These are phyloP conservation scores for Lecanosticta acicola DNA, from an alignment of 2,329 filamentous ascomycete species.

Conservation along the genomic window DNA sequence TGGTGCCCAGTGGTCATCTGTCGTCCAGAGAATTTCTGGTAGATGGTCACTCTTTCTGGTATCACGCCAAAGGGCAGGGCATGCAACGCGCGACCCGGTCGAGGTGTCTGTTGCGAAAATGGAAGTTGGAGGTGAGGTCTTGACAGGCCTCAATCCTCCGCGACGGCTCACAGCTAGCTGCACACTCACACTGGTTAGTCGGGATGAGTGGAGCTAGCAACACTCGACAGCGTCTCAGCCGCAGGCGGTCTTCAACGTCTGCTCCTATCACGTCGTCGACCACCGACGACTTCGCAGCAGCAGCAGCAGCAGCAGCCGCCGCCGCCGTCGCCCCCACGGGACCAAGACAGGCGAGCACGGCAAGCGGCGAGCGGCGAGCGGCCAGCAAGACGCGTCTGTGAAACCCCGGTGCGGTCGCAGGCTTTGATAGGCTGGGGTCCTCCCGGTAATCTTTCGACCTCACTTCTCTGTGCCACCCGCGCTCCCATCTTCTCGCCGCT, in stretches of 20 bases:
- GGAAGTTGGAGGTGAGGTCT: neutral
- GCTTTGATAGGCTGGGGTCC: neutral
- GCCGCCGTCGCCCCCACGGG: too few species aligned
- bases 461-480: neutral
- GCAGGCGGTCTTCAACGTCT: too few species aligned
- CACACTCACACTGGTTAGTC: too few species aligned
- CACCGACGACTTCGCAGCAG: neutral
- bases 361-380: too few species aligned
- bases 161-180: too few species aligned
- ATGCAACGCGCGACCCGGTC: neutral
- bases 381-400: neutral
- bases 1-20: neutral
- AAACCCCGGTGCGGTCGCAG: neutral
- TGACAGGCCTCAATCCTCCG: too few species aligned
- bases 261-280: neutral
- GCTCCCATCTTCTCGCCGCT: neutral
- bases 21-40: neutral
- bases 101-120: neutral
- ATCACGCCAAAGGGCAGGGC: neutral
- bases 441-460: neutral
- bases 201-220: too few species aligned
- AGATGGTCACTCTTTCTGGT: neutral
- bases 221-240: too few species aligned
- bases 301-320: too few species aligned
- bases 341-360: too few species aligned